Conservation (phyloP, 148 eudicot genomes). For the Polygonum aviculare region DNA sequence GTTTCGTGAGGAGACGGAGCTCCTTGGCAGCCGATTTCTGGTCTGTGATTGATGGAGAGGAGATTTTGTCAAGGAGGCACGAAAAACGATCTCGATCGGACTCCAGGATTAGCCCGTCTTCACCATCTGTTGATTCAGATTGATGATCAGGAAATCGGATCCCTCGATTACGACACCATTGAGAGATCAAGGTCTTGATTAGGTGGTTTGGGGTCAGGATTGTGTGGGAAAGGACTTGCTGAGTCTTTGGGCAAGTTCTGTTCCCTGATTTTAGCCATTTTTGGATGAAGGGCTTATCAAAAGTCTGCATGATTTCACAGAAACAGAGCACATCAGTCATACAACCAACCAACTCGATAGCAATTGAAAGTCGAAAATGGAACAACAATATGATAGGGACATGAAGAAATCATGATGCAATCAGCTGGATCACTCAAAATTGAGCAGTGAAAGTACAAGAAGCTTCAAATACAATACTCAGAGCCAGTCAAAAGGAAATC, state of each 20-base stretch:
- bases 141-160: slow-evolving; percentile 32
- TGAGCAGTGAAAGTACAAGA: background rate
- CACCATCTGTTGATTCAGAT: slow-evolving; percentile 32
- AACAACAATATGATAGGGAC: background rate
- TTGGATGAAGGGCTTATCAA: slow-evolving; percentile 67
- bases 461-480: background rate
- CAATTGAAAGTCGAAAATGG: background rate
- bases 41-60: slow-evolving; percentile 41
- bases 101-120: slow-evolving; percentile 17
- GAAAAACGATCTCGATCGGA: slow-evolving; percentile 52
- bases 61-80: slow-evolving; percentile 58
- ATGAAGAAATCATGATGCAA: too few relatives aligned
- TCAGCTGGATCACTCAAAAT: background rate
- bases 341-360: background rate
- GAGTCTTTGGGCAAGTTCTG: slow-evolving; percentile 66
- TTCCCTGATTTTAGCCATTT: slow-evolving; percentile 85
- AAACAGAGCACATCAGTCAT: background rate
- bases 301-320: slow-evolving; percentile 43
- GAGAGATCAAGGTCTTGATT: slow-evolving; percentile 51
- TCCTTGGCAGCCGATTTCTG: slow-evolving; percentile 83
- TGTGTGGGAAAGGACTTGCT: slow-evolving; percentile 83
- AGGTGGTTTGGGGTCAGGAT: slow-evolving; percentile 61
- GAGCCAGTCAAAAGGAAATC: background rate
- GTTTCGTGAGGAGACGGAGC: slow-evolving; percentile 61
- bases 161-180: slow-evolving; percentile 64